These are phyloP conservation scores for Tulasnella sp. DNA, from an alignment of 768 basidiomycete species.

Conservation along the genomic window DNA sequence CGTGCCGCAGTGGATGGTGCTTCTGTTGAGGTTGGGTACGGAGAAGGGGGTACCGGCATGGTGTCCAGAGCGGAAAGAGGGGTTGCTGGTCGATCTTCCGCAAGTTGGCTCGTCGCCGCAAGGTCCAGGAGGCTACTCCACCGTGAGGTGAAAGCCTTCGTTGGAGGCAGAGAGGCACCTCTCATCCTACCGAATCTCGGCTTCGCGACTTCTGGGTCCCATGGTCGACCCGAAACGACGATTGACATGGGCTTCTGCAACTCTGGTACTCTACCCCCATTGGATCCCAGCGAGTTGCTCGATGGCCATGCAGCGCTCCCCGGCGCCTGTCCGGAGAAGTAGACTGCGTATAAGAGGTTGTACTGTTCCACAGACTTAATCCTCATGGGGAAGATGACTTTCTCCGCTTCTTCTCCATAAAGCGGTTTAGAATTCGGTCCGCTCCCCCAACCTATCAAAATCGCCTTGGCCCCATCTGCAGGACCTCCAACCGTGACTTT, in stretches of 20 bases:
- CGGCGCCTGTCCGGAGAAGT: conserved; percentile 45
- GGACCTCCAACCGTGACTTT: conserved; percentile 51
- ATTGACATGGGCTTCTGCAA: conserved; percentile 72
- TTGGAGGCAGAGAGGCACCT: conserved; percentile 32
- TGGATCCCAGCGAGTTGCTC: conserved; percentile 3
- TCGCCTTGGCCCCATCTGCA: conserved; percentile 45
- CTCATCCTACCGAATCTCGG: conserved; percentile 28
- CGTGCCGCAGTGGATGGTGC: neutral
- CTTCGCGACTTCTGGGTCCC: conserved; percentile 21
- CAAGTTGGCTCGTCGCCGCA: conserved; percentile 28
- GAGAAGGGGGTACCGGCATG: conserved; percentile 67
- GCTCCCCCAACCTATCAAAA: conserved; percentile 41
- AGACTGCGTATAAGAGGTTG: conserved; percentile 83
- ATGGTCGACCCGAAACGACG: conserved; percentile 65
- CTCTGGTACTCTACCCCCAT: conserved; percentile 30
- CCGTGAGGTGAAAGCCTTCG: conserved; percentile 63
- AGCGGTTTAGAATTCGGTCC: conserved; percentile 18
- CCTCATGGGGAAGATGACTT: conserved; percentile 53
- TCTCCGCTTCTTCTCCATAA: conserved; percentile 26
- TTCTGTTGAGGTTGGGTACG: conserved; percentile 41
- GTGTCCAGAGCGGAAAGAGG: conserved; percentile 31
- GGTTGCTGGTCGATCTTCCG: conserved; percentile 21
- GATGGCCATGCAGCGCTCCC: neutral
- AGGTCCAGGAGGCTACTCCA: conserved; percentile 90
- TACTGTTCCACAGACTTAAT: conserved; percentile 70